A percentile compares a stretch with the other conserved stretches of the same genome.
Conservation (phyloP, 441 rosid species). For the Euphorbia schlechtendalii region DNA sequence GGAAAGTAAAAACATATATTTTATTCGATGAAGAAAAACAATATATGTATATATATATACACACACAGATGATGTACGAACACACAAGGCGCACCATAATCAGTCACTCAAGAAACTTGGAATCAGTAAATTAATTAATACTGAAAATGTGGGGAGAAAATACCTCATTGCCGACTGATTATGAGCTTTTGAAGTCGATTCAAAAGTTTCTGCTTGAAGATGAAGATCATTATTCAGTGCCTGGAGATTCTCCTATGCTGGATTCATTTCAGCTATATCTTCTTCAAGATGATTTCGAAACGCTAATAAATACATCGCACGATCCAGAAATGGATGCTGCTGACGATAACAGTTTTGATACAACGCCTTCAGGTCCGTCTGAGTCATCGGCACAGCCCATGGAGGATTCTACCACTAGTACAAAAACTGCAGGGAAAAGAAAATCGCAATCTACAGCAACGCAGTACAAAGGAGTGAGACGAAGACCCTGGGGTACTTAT, state of each 20-base stretch:
- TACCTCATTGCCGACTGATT: background rate
- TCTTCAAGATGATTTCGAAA: slow-evolving; percentile 11
- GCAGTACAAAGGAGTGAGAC: slow-evolving; percentile 38
- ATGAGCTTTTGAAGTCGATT: background rate
- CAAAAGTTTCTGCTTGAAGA: background rate
- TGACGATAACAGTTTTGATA: too few species aligned
- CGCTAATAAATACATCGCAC: background rate
- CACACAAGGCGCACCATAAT: background rate
- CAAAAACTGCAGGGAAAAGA: too few species aligned
- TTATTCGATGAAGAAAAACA: too few species aligned
- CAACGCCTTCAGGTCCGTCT: too few species aligned
- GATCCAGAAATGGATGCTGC: too few species aligned
- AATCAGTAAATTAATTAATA: too few species aligned
- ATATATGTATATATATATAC: too few species aligned
- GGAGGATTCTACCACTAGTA: too few species aligned
- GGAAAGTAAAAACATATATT: too few species aligned
- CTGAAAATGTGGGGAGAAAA: background rate
- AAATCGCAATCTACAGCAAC: background rate
- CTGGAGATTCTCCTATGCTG: slow-evolving; percentile 4
- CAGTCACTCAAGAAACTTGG: background rate
- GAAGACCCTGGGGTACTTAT: slow-evolving; percentile 59
- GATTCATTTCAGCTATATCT: slow-evolving; percentile 22
- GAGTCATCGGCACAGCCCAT: background rate
- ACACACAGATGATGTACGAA: too few species aligned
- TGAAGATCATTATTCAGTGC: background rate